Evolutionary conservation across 2,329 filamentous ascomycete species (phyloP).

Genomic region (Blastomyces emzantsi): DNA sequence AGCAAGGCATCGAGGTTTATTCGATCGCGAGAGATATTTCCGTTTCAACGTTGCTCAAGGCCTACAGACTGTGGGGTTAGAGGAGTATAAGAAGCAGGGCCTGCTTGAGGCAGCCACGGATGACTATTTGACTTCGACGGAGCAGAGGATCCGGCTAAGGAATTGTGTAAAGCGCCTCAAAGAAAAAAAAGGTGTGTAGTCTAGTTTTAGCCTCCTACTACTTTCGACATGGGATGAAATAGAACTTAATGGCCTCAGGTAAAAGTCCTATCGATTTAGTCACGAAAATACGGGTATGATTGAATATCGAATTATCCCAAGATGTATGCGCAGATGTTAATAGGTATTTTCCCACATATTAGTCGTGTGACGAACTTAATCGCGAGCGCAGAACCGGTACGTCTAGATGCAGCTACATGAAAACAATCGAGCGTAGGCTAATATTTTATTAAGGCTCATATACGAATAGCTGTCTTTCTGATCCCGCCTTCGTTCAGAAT

Average conservation of each 20-base stretch:
- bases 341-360: not conserved
- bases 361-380: not conserved
- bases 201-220: not conserved
- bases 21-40: constrained; percentile 25
- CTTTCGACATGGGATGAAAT: not conserved
- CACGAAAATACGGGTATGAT: not conserved
- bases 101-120: constrained; percentile 21
- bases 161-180: constrained; percentile 21
- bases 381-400: not conserved
- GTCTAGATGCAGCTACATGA: not conserved
- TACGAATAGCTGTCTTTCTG: not conserved
- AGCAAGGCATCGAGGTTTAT: constrained; percentile 19
- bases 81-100: constrained; percentile 19
- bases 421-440: not conserved
- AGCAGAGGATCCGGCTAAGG: constrained; percentile 16
- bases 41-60: constrained; percentile 30
- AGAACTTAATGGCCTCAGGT: not conserved
- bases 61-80: constrained; percentile 21
- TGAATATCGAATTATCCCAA: not conserved
- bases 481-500: constrained; percentile 2
- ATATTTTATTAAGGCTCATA: constrained; percentile 1
- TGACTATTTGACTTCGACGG: constrained; percentile 18
- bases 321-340: not conserved
- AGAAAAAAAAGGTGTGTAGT: constrained; percentile 21
- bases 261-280: not conserved